Conservation (phyloP, 768 basidiomycete genomes). For the Suillus americanus region DNA sequence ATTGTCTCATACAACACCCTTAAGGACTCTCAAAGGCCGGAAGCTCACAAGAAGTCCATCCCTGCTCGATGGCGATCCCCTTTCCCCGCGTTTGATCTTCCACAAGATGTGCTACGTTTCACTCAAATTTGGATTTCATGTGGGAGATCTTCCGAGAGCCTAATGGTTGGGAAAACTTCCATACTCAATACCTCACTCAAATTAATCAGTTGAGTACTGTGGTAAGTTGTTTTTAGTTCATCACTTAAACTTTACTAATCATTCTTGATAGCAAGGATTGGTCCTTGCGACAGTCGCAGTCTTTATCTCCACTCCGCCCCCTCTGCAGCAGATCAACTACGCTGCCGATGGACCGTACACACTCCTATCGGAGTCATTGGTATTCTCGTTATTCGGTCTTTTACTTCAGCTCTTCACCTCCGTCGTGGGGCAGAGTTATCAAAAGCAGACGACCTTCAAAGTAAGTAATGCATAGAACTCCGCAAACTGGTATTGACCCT, state of each 20-base stretch:
- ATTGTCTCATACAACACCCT: neutral
- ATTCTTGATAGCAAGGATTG: neutral
- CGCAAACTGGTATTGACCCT: neutral
- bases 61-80: neutral
- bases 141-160: conserved; percentile 1
- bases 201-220: neutral
- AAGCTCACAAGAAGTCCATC: neutral
- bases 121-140: neutral
- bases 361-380: neutral
- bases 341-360: neutral
- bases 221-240: neutral
- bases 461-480: neutral
- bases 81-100: neutral
- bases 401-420: neutral
- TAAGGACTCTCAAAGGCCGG: neutral
- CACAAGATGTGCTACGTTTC: neutral
- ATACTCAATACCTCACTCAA: neutral
- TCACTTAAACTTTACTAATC: neutral
- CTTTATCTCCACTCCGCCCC: neutral
- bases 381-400: neutral
- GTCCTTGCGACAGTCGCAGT: neutral
- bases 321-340: neutral
- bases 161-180: neutral
- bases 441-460: neutral
- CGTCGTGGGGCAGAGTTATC: neutral